Evolutionary conservation across 169 alveolate species (phyloP), one percentile per base, ranked within the genome.

Genomic region (Plasmodium gonderi): DNA sequence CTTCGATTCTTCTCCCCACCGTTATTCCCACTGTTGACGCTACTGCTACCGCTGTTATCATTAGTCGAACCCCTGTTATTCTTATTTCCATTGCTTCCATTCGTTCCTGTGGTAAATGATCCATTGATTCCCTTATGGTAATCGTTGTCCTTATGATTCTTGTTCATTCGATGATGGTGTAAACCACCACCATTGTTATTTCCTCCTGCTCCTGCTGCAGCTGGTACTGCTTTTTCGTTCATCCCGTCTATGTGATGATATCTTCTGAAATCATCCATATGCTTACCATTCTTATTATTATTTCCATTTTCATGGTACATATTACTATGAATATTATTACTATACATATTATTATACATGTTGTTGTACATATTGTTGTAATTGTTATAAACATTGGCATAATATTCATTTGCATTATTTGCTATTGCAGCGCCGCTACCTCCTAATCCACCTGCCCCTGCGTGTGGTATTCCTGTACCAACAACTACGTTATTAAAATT

Each of bases 211-310:
- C 7, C 5, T 17, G 3, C n/a, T n/a, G 72, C 26, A 2, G 72
- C 36, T n/a, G 6, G 17, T 60, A 3, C 72, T 0, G 11, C n/a
- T 44, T 83, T 83, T 6, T 83, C 92, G 65, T 83, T 83, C 9
- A 49, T 1, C 20, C 33, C 31, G 12, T 80, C 60, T 12, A 36
- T 45, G 11, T 20, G 68, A 74, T 74, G 31, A 33, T 36, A 65
- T 45, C 45, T 83, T 36, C 75, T 82, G 26, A 33, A 38, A 20
- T 83, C 92, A 1, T 83, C 92, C 23, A 47, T 17, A 33, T 38
- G 29, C 49, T 74, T 72, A 36, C 65, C 92, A 26, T 64, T 77
- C 42, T 75, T 83, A 33, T 74, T 47, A 29, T 47, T 75, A 14
- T 33, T 44, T 31, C 42, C 64, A 23, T 38, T 31, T 0, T 80